Evolutionary conservation across 192 early-diverging fungal species (phyloP).

Genomic region (Podochytrium sp.): DNA sequence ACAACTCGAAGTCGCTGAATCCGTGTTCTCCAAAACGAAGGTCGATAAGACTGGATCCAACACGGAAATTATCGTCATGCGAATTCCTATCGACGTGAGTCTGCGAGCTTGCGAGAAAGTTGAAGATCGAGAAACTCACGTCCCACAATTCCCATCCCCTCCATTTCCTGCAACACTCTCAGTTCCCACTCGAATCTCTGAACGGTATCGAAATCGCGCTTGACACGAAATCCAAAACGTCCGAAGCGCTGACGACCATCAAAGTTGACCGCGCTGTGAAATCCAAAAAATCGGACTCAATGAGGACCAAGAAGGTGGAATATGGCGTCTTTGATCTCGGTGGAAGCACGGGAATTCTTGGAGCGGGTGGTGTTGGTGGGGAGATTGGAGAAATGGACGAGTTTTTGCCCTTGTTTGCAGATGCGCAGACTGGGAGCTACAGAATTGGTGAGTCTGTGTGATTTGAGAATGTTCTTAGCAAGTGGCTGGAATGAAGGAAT

Average conservation of each 20-base stretch:
- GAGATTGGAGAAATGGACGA: slow-evolving; percentile 25
- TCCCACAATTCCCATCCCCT: neutral
- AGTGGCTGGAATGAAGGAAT: too few species aligned
- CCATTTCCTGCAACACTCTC: neutral
- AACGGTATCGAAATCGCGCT: slow-evolving; percentile 14
- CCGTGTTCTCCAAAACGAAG: neutral
- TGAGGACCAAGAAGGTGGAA: neutral
- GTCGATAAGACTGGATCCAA: neutral
- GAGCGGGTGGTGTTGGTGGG: slow-evolving; percentile 2
- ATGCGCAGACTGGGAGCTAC: neutral
- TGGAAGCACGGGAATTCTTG: neutral
- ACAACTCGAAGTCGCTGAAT: neutral
- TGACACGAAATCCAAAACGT: neutral
- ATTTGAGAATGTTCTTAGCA: neutral
- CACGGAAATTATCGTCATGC: neutral
- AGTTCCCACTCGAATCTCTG: slow-evolving; percentile 9
- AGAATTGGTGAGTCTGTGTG: slow-evolving; percentile 1
- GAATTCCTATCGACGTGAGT: neutral
- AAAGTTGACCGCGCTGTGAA: neutral
- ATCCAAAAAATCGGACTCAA: neutral
- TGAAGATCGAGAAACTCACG: too few species aligned
- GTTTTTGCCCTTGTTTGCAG: slow-evolving; percentile 15
- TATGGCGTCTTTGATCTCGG: neutral
- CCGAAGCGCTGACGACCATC: neutral
- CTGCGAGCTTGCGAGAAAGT: too few species aligned